Percentiles rank a stretch among this genome's conserved stretches.
Conservation (phyloP, 192 early-diverging fungal species). For the Phycomyces blakesleeanus region DNA sequence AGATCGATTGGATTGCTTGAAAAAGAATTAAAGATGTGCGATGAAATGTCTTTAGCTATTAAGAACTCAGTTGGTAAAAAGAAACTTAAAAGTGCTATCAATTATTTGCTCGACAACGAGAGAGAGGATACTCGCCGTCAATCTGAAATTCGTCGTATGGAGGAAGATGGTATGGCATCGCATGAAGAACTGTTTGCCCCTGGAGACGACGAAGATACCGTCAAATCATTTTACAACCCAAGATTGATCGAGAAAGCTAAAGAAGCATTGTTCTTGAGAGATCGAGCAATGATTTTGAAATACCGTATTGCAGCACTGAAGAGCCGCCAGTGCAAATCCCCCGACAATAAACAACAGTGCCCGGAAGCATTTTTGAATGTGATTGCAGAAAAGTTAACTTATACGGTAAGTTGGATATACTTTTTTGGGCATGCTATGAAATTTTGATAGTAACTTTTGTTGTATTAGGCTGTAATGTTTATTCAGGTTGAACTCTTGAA, state of each 20-base stretch:
- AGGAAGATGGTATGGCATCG: constrained; percentile 19
- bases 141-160: constrained; percentile 19
- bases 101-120: constrained; percentile 70
- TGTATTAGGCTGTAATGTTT: constrained; percentile 82
- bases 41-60: constrained; percentile 66
- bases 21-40: constrained; percentile 73
- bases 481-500: constrained; percentile 95
- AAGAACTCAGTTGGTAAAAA: constrained; percentile 72
- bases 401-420: constrained; percentile 51
- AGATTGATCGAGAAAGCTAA: constrained; percentile 74
- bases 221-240: constrained; percentile 66
- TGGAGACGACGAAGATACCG: constrained; percentile 48
- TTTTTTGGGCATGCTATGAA: constrained; percentile 3
- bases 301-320: constrained; percentile 78
- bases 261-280: constrained; percentile 74
- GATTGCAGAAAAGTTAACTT: constrained; percentile 91
- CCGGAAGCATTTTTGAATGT: constrained; percentile 92
- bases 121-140: constrained; percentile 47
- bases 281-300: constrained; percentile 72
- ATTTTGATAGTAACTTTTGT: too few relatives aligned
- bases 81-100: constrained; percentile 81
- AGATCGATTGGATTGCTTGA: constrained; percentile 73
- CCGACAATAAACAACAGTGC: constrained; percentile 85
- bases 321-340: constrained; percentile 74
- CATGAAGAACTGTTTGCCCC: constrained; percentile 28